Evolutionary conservation across 2,329 filamentous ascomycete genomes (phyloP).

Genomic region (Pseudogymnoascus sp.): DNA sequence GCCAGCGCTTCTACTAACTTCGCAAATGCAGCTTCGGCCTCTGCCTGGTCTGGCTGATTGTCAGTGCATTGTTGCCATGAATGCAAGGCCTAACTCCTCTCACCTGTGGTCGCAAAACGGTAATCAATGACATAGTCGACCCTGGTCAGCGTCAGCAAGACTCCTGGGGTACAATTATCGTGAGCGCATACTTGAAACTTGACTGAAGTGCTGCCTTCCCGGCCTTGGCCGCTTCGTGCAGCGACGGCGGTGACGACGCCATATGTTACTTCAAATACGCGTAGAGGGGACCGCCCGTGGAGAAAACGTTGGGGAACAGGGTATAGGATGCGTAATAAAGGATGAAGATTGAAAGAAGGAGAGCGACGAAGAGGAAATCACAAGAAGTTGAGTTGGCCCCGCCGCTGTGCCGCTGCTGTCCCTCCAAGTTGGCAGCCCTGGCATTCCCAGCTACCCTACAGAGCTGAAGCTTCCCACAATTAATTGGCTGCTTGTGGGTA

Average conservation of each 20-base stretch:
- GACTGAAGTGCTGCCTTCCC: background rate
- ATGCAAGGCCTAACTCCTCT: conserved; percentile 15
- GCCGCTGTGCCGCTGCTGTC: background rate
- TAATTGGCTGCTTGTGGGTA: background rate
- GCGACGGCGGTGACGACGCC: background rate
- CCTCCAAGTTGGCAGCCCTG: background rate
- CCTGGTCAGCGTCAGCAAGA: conserved; percentile 30
- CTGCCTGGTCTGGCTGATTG: conserved; percentile 46
- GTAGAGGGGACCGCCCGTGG: background rate
- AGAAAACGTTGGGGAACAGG: background rate
- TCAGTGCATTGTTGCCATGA: background rate
- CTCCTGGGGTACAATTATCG: background rate
- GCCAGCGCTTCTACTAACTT: conserved; percentile 69
- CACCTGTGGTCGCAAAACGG: conserved; percentile 60
- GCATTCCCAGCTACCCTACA: background rate
- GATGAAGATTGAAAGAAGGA: background rate
- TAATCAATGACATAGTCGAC: conserved; percentile 88
- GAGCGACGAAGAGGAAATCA: background rate
- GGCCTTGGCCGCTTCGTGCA: background rate
- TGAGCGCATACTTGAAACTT: background rate
- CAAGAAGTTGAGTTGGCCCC: background rate
- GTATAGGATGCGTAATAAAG: background rate
- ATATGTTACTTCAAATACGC: background rate
- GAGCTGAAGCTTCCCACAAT: background rate
- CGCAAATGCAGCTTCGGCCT: conserved; percentile 68